A percentile compares a stretch with the other conserved stretches of the same genome.
Evolutionary conservation across 2,329 filamentous ascomycete species (phyloP).

Genomic region (Ophiostoma ulmi): DNA sequence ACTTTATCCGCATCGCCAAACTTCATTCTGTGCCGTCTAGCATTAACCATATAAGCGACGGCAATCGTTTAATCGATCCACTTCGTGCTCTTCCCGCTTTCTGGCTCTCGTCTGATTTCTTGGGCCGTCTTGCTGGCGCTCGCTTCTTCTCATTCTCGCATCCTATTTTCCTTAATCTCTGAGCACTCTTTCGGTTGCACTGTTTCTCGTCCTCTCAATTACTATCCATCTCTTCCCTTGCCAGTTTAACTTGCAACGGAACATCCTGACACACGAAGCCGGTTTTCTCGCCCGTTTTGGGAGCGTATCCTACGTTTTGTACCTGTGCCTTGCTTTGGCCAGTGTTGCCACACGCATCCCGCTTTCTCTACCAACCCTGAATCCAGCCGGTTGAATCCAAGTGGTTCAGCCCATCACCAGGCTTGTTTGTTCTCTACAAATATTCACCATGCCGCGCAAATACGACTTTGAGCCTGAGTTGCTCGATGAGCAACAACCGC

Average conservation of each 20-base stretch:
- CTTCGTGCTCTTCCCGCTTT: neutral
- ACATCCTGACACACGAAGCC: slow-evolving; percentile 20
- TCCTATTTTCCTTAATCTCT: neutral
- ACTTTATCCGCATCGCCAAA: neutral
- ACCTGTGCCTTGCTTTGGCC: neutral
- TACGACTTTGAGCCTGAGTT: slow-evolving; percentile 28
- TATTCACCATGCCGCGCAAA: slow-evolving; percentile 26
- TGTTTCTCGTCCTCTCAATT: neutral
- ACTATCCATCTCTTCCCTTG: neutral
- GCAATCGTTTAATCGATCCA: neutral
- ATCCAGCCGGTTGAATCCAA: neutral
- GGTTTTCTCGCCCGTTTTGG: slow-evolving; percentile 16
- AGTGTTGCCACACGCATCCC: neutral
- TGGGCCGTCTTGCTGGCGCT: neutral
- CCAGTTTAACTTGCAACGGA: neutral
- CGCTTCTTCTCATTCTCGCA: neutral
- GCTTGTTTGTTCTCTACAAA: neutral
- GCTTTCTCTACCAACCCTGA: neutral
- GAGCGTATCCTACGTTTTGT: neutral
- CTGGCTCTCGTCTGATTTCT: neutral
- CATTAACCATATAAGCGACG: neutral
- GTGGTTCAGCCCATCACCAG: neutral
- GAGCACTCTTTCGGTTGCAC: neutral
- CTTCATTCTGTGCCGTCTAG: neutral
- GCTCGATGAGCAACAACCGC: slow-evolving; percentile 27